Evolutionary conservation across 2,329 filamentous ascomycete genomes (phyloP), one percentile per base, ranked within the genome.

Genomic region (Claviceps quebecensis): DNA sequence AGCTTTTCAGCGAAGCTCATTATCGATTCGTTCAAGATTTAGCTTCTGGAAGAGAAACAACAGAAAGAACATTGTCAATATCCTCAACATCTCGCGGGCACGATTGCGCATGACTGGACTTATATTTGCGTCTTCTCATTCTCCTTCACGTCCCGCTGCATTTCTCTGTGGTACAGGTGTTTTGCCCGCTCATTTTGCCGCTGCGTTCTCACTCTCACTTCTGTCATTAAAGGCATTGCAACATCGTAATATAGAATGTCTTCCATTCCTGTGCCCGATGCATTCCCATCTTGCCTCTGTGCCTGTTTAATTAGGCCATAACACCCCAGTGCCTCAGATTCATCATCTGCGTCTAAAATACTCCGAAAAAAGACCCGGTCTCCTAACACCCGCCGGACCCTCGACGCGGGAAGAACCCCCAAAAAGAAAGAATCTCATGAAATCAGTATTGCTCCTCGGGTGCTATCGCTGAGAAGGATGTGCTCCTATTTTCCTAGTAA

Each of bases 401-500:
- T 26, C 22, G 13, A 45, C n/a, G 17, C 34, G 19, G 7, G 17
- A 46, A 19, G 19, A 46, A 0, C 29, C 29, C 8, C 3, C 26
- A n/a, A 45, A 46, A n/a, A 36, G 16, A 26, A 44, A 23, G 19
- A 19, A 43, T 17, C 36, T 5, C 14, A 4, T 37, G 4, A 14
- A 45, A 48, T 38, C 34, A 34, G 47, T 55, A 47, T 52, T 55
- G 49, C 38, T 34, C 29, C 8, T 52, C 55, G 45, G 51, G 52
- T 47, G 55, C 52, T 52, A 45, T 56, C 52, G 56, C 54, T 50
- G 51, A 51, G 50, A 53, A 52, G 53, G 57, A 54, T 57, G 52
- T 56, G 58, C 55, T 54, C 60, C 65, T 67, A 61, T 67, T 63
- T 55, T 67, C 63, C 67, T 75, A 86, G 66, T 86, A 86, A 53